phyloP scores from a whole-genome alignment of 345 rosid species.

The Fremontodendron californicum region DNA sequence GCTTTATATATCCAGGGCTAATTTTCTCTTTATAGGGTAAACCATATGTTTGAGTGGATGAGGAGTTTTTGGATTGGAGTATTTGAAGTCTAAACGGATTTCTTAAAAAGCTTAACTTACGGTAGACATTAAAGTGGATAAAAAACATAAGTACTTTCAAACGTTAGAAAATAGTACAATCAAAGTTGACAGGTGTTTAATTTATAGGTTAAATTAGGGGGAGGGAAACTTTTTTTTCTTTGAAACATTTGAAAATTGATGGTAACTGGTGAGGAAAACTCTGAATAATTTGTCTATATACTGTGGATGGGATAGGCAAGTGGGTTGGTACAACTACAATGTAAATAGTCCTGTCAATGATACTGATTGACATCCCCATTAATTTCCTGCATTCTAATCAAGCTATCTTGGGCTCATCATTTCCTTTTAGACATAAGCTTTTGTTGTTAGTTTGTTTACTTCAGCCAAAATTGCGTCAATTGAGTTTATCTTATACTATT shows the following conservation, averaged over 20 bases:
- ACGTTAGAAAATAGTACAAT: no score
- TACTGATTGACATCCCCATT: slow-evolving; percentile 1
- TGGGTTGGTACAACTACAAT: not conserved
- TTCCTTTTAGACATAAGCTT: slow-evolving; percentile 22
- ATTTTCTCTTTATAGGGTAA: not conserved
- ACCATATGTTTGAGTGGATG: no score
- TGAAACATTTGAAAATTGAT: no score
- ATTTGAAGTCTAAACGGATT: not conserved
- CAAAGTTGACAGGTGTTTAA: no score
- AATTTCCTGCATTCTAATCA: slow-evolving; percentile 2
- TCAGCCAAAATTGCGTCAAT: slow-evolving; percentile 28
- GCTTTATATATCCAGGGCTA: not conserved
- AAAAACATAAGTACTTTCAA: not conserved
- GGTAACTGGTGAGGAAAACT: not conserved
- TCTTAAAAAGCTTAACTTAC: not conserved
- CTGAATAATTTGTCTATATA: not conserved
- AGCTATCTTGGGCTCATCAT: not conserved
- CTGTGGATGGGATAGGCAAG: not conserved
- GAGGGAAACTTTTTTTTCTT: no score
- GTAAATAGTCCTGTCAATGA: not conserved
- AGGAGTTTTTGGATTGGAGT: no score
- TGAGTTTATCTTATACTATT: slow-evolving; percentile 25
- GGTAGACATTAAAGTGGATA: not conserved
- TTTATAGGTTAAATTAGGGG: no score
- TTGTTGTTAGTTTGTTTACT: slow-evolving; percentile 27